These are phyloP conservation scores for Trichoderma cornu-damae DNA, from an alignment of 2,329 filamentous ascomycete genomes.

Conservation along the genomic window DNA sequence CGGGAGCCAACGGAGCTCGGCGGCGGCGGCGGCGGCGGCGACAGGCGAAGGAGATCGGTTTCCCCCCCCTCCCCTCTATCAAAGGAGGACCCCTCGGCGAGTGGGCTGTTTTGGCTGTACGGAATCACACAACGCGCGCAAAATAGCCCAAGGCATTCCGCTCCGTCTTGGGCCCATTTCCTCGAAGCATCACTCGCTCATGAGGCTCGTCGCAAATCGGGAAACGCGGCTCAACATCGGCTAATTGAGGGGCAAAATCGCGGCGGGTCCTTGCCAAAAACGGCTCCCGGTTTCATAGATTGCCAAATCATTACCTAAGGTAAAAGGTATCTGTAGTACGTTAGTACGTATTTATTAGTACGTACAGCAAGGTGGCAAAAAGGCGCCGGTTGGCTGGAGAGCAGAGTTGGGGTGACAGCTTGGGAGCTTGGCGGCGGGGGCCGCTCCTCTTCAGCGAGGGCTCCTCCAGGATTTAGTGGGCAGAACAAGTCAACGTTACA, in stretches of 20 bases:
- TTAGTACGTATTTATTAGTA: no score
- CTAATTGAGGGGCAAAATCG: neutral
- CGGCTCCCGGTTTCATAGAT: no score
- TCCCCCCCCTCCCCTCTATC: neutral
- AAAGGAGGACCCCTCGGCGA: neutral
- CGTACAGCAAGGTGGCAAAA: no score
- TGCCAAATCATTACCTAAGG: no score
- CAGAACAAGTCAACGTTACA: conserved; percentile 13
- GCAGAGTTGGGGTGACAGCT: neutral
- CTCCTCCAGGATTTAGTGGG: conserved; percentile 6
- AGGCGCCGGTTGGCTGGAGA: no score
- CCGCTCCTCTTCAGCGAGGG: neutral
- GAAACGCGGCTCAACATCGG: conserved; percentile 16
- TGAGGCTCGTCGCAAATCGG: conserved; percentile 6
- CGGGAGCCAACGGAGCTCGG: no score
- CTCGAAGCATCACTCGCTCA: neutral
- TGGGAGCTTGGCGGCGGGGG: neutral
- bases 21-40: conserved; percentile 1
- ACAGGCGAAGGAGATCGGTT: neutral
- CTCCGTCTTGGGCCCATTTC: neutral
- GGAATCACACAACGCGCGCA: neutral
- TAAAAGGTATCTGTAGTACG: no score
- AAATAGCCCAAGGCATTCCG: neutral
- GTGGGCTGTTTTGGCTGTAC: neutral
- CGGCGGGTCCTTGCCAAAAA: no score